Base-by-base conservation (phyloP, 768 basidiomycete genomes). In the Clavulina sp. region DNA sequence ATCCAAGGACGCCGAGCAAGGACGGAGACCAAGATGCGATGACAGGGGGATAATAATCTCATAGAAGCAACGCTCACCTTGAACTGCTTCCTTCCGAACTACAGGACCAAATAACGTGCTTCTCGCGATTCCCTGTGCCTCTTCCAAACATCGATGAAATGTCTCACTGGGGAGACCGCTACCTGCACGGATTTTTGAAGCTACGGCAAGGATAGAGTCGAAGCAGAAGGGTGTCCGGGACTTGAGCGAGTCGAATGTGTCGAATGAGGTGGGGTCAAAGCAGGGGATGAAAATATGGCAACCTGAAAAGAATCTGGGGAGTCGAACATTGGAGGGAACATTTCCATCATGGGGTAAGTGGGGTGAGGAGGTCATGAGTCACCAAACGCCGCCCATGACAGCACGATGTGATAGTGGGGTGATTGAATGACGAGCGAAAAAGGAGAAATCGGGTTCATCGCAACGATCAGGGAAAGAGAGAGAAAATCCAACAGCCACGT, bases 271-370 rank as follows among this genome's bases (percentile, higher is more conserved):
- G 30, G 86, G 84, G 67, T 95, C 89, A 70, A 92, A 95, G 56
- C 95, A 73, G 44, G 92, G 91, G 58, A 95, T 88, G 72, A 95
- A 96, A 63, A 91, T 75, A 69, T 95, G 85, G 68, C 89, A 95
- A 47, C 91, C 91, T 53, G 84, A 81, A 70, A 93, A 93, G 73
- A 93, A 96, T 61, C 86, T 89, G 70, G 55, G 61, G 62, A 53
- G 50, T 38, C 43, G 26, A 24, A 13, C 13, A 46, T 24, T 46
- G 26, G 9, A 16, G 13, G 1, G 43, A 46, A 46, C 9, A 13
- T 46, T 24, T 9, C 13, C 13, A 46, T 16, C 43, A 46, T 13
- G 1, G 9, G 9, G 24, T 9, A 9, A 46, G 13, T 21, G 36
- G 13, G 36, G 36, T 21, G 36, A 38, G 36, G n/a, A n/a, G n/a